Conservation (phyloP, 331 rosid genomes). For the Rosa hybrid region DNA sequence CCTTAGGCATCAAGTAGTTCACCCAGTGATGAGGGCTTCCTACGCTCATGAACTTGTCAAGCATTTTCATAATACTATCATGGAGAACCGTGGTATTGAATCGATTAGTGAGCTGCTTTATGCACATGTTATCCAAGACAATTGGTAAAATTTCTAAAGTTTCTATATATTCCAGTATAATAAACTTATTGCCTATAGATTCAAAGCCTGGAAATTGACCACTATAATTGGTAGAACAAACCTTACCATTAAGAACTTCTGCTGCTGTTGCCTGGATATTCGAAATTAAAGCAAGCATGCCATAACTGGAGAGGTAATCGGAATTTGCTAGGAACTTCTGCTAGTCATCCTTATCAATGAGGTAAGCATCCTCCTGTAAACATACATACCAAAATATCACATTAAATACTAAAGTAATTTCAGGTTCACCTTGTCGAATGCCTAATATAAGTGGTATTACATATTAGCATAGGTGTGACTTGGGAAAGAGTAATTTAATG, state of each 20-base stretch:
- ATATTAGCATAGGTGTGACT: not conserved
- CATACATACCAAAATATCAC: slow-evolving; percentile 5
- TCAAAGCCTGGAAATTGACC: not conserved
- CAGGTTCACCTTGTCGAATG: slow-evolving; percentile 11
- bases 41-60: slow-evolving; percentile 63
- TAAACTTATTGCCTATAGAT: not conserved
- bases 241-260: slow-evolving; percentile 78
- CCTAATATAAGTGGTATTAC: slow-evolving; percentile 5
- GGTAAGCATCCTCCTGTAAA: slow-evolving; percentile 72
- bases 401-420: not conserved
- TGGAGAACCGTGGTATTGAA: slow-evolving; percentile 58
- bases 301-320: slow-evolving; percentile 70
- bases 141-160: slow-evolving; percentile 7
- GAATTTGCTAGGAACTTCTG: slow-evolving; percentile 78
- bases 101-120: slow-evolving; percentile 66
- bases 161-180: not conserved
- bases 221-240: slow-evolving; percentile 23
- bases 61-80: slow-evolving; percentile 60
- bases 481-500: not conserved
- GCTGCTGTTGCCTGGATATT: slow-evolving; percentile 69
- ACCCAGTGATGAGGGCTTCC: slow-evolving; percentile 76
- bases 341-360: slow-evolving; percentile 68
- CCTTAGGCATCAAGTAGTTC: slow-evolving; percentile 76
- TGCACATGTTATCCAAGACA: slow-evolving; percentile 45
- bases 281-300: slow-evolving; percentile 65